Percentiles rank a stretch among this genome's conserved stretches.
phyloP scores from a whole-genome alignment of 306 rosid species.

The Dryas octopetala region DNA sequence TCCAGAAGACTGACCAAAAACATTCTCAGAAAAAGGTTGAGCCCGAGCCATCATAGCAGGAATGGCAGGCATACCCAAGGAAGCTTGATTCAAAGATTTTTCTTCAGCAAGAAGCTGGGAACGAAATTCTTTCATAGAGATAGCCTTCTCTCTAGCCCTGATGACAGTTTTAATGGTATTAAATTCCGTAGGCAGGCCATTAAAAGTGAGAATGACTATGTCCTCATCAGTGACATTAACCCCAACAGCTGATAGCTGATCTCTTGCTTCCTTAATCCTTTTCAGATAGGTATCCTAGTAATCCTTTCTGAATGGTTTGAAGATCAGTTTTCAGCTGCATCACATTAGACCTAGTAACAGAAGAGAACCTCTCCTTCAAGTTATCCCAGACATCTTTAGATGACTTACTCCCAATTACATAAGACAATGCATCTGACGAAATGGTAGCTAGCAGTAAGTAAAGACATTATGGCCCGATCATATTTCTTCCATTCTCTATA shows the following conservation, averaged over 20 bases:
- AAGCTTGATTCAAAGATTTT: too few relatives aligned
- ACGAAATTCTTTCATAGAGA: neutral
- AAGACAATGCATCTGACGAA: neutral
- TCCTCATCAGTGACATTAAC: neutral
- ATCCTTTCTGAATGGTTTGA: neutral
- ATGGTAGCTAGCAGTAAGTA: neutral
- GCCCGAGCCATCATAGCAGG: too few relatives aligned
- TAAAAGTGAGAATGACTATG: neutral
- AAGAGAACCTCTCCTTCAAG: neutral
- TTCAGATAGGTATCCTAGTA: neutral
- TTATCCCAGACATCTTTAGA: neutral
- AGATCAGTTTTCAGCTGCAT: neutral
- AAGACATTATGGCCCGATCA: neutral
- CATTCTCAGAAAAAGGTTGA: too few relatives aligned
- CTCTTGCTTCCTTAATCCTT: neutral
- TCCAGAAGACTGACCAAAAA: too few relatives aligned
- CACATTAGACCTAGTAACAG: neutral
- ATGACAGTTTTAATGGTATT: neutral
- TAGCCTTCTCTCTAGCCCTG: neutral
- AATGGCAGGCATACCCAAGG: too few relatives aligned
- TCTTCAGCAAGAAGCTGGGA: too few relatives aligned
- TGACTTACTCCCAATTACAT: neutral
- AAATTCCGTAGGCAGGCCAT: neutral
- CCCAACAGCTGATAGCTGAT: neutral
- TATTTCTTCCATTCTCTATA: neutral